Base-by-base conservation (phyloP, 805 yeast genomes). In the Saccharomycopsis sp. region DNA sequence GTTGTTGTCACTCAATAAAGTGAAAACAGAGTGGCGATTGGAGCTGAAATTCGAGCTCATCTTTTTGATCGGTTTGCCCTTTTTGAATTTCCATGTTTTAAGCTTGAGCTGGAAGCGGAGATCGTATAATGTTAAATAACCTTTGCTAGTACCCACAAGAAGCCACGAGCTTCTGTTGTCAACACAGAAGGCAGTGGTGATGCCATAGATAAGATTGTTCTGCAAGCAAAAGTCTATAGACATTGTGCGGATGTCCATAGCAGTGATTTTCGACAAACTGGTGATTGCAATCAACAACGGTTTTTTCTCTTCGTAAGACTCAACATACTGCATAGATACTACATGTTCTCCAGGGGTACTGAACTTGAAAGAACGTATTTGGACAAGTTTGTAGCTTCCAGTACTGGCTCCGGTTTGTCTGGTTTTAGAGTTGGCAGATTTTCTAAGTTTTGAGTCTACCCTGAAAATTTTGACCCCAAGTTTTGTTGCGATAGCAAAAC, bases 121-220 rank as follows among this genome's bases (percentile, higher is more conserved):
- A 68, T 91, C 97, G 96, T 97, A 91, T 15, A 92, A 70, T 62
- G 83, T 84, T 34, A 94, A 67, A 0, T 85, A 72, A 1, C 97
- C 97, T 46, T 78, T 79, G 0, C 80, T 72, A 0, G 97, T 89
- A 0, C 97, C 97, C 1, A 86, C 67, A 7, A 89, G 68, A 1
- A 89, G 67, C 89, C 97, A 89, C 3, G 79, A 72, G 24, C 74
- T 70, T 15, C 75, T 71, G 0, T 71, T 68, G 56, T 85, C 87
- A 21, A 87, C 70, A 0, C 81, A 75, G 64, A 90, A 80, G 16
- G 85, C 71, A 0, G 83, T 78, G 0, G 85, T 79, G 1, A 80
- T 71, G 0, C 98, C 99, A 71, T 83, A 85, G 1, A 77, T 70
- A 0, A 80, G 73, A 2, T 87, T 84, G 60, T 80, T 84, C 52